phyloP scores from a whole-genome alignment of 306 rosid species.

The Fagus sylvatica region DNA sequence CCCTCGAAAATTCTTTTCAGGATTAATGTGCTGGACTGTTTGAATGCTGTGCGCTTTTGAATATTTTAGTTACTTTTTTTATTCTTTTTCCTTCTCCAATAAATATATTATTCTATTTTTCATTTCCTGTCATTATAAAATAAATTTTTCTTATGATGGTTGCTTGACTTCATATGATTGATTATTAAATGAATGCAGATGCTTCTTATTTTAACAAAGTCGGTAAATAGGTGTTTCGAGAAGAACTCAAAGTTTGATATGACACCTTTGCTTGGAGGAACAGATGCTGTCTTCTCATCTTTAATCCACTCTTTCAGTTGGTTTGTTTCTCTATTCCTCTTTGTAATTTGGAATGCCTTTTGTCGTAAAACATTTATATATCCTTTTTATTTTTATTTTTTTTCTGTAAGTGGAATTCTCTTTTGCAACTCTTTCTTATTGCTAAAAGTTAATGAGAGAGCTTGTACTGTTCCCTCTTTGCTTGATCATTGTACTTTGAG shows the following conservation, averaged over 20 bases:
- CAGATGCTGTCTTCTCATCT: conserved; percentile 94
- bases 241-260: conserved; percentile 97
- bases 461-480: no score
- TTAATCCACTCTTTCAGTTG: conserved; percentile 87
- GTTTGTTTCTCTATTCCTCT: conserved; percentile 68
- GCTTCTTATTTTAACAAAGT: conserved; percentile 89
- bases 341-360: conserved; percentile 7
- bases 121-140: background rate
- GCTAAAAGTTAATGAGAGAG: background rate
- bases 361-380: background rate
- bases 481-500: no score
- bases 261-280: conserved; percentile 97
- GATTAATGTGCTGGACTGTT: conserved; percentile 19
- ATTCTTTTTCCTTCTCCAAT: background rate
- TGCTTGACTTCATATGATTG: conserved; percentile 24
- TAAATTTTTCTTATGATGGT: conserved; percentile 21
- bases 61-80: no score
- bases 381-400: background rate
- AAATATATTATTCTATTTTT: background rate
- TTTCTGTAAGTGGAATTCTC: conserved; percentile 8
- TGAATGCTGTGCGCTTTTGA: conserved; percentile 8
- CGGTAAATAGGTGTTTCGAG: conserved; percentile 91
- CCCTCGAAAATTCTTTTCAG: background rate
- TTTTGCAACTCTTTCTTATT: background rate
- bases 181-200: conserved; percentile 62